These are phyloP conservation scores for Cystobasidium tubakii DNA, from an alignment of 768 basidiomycete genomes.

Conservation along the genomic window DNA sequence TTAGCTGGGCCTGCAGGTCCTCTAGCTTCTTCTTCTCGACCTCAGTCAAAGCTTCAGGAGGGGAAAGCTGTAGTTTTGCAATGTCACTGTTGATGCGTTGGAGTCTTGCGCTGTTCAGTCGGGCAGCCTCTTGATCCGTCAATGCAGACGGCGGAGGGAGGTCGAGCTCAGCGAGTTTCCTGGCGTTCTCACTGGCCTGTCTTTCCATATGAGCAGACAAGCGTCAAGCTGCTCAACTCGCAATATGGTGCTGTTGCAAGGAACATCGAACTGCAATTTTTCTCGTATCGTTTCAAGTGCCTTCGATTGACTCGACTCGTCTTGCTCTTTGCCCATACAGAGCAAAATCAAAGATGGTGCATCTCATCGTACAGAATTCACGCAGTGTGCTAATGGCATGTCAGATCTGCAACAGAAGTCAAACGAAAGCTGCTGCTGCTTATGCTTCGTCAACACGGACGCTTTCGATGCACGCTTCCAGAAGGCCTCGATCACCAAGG, in stretches of 20 bases:
- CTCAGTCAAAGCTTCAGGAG: neutral
- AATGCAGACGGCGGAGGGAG: slow-evolving; percentile 1
- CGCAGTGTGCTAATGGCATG: neutral
- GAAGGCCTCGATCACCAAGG: neutral
- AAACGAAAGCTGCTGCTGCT: neutral
- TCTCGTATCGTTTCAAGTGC: neutral
- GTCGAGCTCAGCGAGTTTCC: neutral
- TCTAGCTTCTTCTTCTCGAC: neutral
- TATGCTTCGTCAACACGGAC: neutral
- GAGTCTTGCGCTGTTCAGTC: neutral
- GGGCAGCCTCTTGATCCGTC: neutral
- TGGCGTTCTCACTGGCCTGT: neutral
- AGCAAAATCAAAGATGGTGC: neutral
- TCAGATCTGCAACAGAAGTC: neutral
- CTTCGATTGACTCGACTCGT: neutral
- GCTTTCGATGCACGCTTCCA: neutral
- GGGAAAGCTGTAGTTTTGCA: neutral
- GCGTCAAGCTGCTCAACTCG: neutral
- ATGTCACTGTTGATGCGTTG: slow-evolving; percentile 17
- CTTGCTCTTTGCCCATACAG: neutral
- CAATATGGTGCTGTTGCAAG: neutral
- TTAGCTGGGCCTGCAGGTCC: neutral
- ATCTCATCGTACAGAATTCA: neutral
- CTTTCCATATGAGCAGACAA: neutral
- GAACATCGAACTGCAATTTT: neutral